Conservation (phyloP, 2,329 filamentous ascomycete species). For the Aspergillus persii region DNA sequence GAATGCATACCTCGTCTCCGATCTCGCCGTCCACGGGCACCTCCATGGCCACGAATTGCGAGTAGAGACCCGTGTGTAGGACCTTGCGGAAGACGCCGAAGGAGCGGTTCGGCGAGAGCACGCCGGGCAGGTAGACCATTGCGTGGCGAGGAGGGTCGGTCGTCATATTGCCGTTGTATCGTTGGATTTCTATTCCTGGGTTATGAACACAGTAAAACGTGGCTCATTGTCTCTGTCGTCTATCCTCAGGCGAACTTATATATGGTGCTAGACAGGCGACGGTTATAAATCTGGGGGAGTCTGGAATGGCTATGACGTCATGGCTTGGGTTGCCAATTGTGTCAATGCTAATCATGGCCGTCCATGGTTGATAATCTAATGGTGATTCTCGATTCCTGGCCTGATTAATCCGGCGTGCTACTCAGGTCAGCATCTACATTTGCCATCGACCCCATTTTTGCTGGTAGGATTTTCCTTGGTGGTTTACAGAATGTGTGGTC, state of each 20-base stretch:
- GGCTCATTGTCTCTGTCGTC: background rate
- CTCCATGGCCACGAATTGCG: slow-evolving; percentile 64
- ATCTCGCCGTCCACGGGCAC: slow-evolving; percentile 63
- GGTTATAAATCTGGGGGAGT: background rate
- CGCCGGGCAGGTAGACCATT: slow-evolving; percentile 61
- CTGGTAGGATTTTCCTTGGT: too few species aligned
- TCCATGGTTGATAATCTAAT: background rate
- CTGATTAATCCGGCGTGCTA: background rate
- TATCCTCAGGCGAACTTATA: background rate
- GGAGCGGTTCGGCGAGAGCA: slow-evolving; percentile 55
- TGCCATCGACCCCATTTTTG: background rate
- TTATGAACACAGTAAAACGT: background rate
- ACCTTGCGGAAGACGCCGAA: slow-evolving; percentile 63
- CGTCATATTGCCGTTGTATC: slow-evolving; percentile 12
- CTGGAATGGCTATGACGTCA: background rate
- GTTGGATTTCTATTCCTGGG: too few species aligned
- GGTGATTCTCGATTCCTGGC: background rate
- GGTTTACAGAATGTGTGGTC: too few species aligned
- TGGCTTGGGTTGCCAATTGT: background rate
- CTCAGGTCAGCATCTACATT: background rate
- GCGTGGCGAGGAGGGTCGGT: slow-evolving; percentile 47
- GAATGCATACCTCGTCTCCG: slow-evolving; percentile 57
- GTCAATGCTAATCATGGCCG: background rate
- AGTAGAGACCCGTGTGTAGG: slow-evolving; percentile 62
- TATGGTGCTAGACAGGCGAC: background rate